Evolutionary conservation across 805 yeast species (phyloP), one percentile per base, ranked within the genome.

Genomic region (Ogataea chonburiensis): DNA sequence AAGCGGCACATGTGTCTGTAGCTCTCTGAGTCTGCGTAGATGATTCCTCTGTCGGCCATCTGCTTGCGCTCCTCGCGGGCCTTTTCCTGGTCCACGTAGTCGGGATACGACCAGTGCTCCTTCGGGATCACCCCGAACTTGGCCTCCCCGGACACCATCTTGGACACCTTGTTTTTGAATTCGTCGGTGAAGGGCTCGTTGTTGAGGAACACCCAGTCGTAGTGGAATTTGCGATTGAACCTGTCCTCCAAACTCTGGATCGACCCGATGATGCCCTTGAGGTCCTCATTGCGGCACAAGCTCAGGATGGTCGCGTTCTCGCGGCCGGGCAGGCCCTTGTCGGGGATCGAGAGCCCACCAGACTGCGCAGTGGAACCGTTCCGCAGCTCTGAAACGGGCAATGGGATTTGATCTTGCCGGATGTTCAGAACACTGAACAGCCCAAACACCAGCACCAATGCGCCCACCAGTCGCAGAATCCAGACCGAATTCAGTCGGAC

Each of bases 161-260:
- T 58, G 0, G 70, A 39, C 9, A 86, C 73, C 24, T 66, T 61
- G 3, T 53, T 53, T 55, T 76, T 81, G 64, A 89, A 88, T 38
- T 81, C 86, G 2, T 80, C 81, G 21, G 71, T 66, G 60, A 87
- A 89, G 15, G 74, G 79, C 38, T 73, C 79, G 57, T 91, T 91
- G 63, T 89, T 89, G 49, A 91, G 66, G 61, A 89, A 89, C 11
- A 88, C 89, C 96, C 96, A 89, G 57, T 87, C 95, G 59, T 89
- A 89, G 47, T 84, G 76, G 63, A 55, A 88, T 44, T 79, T 67
- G 32, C 63, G 59, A 66, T 91, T 88, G 67, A 88, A 88, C 37
- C 89, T 73, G 59, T 82, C 86, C 67, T 86, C 95, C 24, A 86
- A 74, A 40, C 73, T 68, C 38, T 81, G 70, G 42, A 87, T 80